Conservation (phyloP, 2,329 filamentous ascomycete genomes). For the Akanthomyces lecanii region DNA sequence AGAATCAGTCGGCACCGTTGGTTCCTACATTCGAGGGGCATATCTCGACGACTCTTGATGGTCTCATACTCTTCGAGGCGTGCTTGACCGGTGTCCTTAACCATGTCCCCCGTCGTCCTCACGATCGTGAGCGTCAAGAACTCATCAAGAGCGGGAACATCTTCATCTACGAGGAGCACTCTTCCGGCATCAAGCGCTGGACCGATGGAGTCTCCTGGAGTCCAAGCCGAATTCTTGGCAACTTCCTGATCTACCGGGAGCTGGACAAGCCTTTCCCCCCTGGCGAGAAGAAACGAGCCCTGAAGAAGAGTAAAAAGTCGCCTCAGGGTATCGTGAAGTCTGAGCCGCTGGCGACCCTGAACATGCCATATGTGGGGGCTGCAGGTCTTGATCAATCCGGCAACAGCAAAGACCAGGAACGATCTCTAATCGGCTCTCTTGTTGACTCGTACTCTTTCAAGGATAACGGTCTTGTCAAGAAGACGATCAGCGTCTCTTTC, state of each 20-base stretch:
- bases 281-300: slow-evolving; percentile 79
- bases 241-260: slow-evolving; percentile 83
- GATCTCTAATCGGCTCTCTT: slow-evolving; percentile 68
- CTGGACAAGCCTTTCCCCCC: slow-evolving; percentile 73
- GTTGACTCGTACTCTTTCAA: slow-evolving; percentile 92
- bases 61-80: slow-evolving; percentile 74
- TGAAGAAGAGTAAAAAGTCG: slow-evolving; percentile 59
- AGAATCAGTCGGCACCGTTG: slow-evolving; percentile 35
- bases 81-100: slow-evolving; percentile 65
- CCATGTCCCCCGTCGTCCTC: slow-evolving; percentile 78
- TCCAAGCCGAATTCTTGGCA: slow-evolving; percentile 78
- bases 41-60: slow-evolving; percentile 67
- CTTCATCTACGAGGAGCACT: slow-evolving; percentile 88
- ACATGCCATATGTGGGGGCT: slow-evolving; percentile 16
- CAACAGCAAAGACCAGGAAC: slow-evolving; percentile 29
- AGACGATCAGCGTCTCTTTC: slow-evolving; percentile 79
- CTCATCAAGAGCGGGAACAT: slow-evolving; percentile 81
- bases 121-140: slow-evolving; percentile 73
- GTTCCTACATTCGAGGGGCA: slow-evolving; percentile 64
- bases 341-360: slow-evolving; percentile 25
- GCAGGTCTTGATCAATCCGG: slow-evolving; percentile 19
- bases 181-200: slow-evolving; percentile 90
- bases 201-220: slow-evolving; percentile 91
- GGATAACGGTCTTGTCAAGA: slow-evolving; percentile 77
- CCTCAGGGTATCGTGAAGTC: slow-evolving; percentile 35